Evolutionary conservation across 2,329 filamentous ascomycete genomes (phyloP), one percentile per base, ranked within the genome.

Genomic region (Helicocarpus griseus): DNA sequence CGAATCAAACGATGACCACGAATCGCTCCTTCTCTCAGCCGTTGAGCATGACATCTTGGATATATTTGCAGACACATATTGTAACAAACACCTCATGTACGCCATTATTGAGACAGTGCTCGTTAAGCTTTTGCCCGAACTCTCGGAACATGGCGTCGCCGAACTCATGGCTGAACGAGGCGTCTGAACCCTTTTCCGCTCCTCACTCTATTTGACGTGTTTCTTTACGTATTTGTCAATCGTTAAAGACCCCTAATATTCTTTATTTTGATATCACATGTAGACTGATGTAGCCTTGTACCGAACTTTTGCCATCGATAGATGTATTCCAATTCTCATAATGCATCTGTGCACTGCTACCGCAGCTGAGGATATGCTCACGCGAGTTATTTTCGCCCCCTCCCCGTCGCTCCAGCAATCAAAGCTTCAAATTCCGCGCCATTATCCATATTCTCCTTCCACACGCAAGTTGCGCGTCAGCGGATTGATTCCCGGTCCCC

Each of bases 71-170:
- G 89, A 96, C 68, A 75, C 79, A 48, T 95, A 95, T 70, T 85
- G 89, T 70, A 98, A 98, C 71, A 94, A 90, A 72, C 89, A 96
- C 70, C 73, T 97, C 29, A 73, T 95, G 59, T 95, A 95, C 63
- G 77, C 81, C 41, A 75, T 93, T 45, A 71, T 97, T 31, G 93
- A 98, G 70, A 70, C 91, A 53, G 66, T 95, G 2, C 74, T 96
- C n/a, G 79, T 89, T 52, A 81, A 85, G 57, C 69, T 97, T 55
- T 80, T 95, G 63, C 93, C 93, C 4, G 93, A 98, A 71, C 67
- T 97, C 61, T 77, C 77, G 50, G 85, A 88, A 61, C 82, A 80
- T 64, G 81, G 82, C 35, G 78, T 88, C 28, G 74, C 76, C 51
- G 86, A 89, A 61, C 69, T 95, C 51, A 81, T 86, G 78, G 83